These are phyloP conservation scores for Prunus kanzakura DNA, from an alignment of 306 rosid genomes.

Conservation along the genomic window DNA sequence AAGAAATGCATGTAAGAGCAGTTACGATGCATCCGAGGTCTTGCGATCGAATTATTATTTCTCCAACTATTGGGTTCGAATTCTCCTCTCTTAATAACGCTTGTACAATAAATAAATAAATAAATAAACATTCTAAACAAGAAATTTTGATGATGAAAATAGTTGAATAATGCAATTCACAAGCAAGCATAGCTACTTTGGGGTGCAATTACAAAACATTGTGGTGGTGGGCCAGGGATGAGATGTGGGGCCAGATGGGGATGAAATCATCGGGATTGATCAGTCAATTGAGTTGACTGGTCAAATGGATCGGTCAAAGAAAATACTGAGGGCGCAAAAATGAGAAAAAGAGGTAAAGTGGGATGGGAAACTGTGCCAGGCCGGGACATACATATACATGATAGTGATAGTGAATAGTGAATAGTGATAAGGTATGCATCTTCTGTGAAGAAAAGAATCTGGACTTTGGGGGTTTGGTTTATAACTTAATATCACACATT, in stretches of 20 bases:
- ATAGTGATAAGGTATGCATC: conserved; percentile 20
- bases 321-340: conserved; percentile 16
- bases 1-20: not conserved
- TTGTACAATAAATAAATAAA: not conserved
- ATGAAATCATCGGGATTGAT: conserved; percentile 46
- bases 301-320: conserved; percentile 46
- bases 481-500: not conserved
- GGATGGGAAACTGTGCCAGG: conserved; percentile 44
- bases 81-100: too few relatives aligned
- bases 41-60: too few relatives aligned
- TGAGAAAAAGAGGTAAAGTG: conserved; percentile 26
- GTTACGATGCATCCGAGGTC: too few relatives aligned
- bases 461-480: conserved; percentile 28
- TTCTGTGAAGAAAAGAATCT: conserved; percentile 60
- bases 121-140: not conserved
- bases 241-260: conserved; percentile 43
- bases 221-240: conserved; percentile 36
- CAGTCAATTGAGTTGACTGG: conserved; percentile 56
- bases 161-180: not conserved
- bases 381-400: conserved; percentile 24
- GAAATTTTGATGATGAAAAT: not conserved
- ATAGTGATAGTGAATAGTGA: too few relatives aligned
- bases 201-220: not conserved
- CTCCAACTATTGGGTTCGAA: too few relatives aligned
- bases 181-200: not conserved